phyloP scores from a whole-genome alignment of 441 rosid genomes.

The Euphorbia celastroides region DNA sequence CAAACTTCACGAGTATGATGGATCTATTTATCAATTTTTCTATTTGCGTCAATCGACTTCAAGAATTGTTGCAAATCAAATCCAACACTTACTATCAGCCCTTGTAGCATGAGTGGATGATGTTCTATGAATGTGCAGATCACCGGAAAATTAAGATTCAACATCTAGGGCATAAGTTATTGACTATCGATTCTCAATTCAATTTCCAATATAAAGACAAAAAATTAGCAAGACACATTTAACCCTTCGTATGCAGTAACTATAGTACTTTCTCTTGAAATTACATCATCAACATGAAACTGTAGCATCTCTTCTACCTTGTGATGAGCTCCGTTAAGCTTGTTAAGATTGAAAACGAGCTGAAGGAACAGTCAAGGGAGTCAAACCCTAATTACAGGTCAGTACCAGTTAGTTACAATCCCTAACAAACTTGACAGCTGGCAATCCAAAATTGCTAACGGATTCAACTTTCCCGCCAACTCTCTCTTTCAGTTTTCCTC shows the following conservation, averaged over 20 bases:
- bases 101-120: background rate
- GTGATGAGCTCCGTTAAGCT: constrained; percentile 92
- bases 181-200: background rate
- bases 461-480: too few relatives aligned
- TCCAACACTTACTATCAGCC: background rate
- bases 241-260: background rate
- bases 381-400: too few relatives aligned
- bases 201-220: background rate
- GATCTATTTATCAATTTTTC: background rate
- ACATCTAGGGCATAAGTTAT: background rate
- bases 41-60: background rate
- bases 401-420: too few relatives aligned
- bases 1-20: background rate
- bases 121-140: background rate
- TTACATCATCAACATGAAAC: constrained; percentile 87
- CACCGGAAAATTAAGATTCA: background rate
- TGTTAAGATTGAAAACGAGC: too few relatives aligned
- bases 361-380: too few relatives aligned
- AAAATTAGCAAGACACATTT: background rate
- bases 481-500: too few relatives aligned
- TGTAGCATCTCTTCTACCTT: constrained; percentile 94
- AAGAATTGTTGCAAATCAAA: background rate
- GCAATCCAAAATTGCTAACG: too few relatives aligned
- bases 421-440: too few relatives aligned
- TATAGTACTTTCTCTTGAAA: constrained; percentile 29